Conservation (phyloP, 2,329 filamentous ascomycete genomes). For the Talaromyces funiculosus region DNA sequence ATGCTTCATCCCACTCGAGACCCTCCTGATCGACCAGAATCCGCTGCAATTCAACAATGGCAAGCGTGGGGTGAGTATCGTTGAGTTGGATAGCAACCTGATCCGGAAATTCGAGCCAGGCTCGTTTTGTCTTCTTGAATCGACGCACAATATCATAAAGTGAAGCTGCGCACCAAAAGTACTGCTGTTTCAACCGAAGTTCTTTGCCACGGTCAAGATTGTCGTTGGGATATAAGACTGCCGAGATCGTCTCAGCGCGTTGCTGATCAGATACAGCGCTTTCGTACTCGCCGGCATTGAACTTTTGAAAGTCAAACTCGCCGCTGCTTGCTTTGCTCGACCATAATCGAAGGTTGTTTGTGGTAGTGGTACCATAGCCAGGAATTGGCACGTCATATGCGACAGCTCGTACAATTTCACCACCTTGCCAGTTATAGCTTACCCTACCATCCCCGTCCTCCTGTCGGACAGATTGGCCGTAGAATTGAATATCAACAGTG, state of each 20-base stretch:
- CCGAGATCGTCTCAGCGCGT: conserved; percentile 96
- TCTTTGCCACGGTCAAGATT: conserved; percentile 96
- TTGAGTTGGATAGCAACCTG: conserved; percentile 97
- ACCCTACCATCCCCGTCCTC: conserved; percentile 71
- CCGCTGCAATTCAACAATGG: conserved; percentile 90
- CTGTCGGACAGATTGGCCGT: conserved; percentile 72
- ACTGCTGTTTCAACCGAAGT: conserved; percentile 95
- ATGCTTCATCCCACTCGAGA: conserved; percentile 87
- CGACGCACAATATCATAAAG: conserved; percentile 92
- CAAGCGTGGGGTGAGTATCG: conserved; percentile 93
- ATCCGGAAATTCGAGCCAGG: conserved; percentile 87
- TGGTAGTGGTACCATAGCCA: conserved; percentile 81
- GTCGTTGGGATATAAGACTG: conserved; percentile 95
- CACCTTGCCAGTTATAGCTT: conserved; percentile 76
- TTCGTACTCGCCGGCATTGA: conserved; percentile 97
- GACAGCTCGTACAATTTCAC: conserved; percentile 84
- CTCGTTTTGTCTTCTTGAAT: conserved; percentile 93
- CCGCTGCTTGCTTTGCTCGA: conserved; percentile 95
- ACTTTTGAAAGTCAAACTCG: conserved; percentile 99
- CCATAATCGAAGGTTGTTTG: conserved; percentile 96
- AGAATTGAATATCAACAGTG: conserved; percentile 95
- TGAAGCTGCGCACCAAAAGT: conserved; percentile 98
- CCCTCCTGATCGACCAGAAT: conserved; percentile 87
- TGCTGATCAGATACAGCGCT: conserved; percentile 97
- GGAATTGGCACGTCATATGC: conserved; percentile 92